phyloP scores from a whole-genome alignment of 2,329 filamentous ascomycete species.

The Hypoxylon sp. region DNA sequence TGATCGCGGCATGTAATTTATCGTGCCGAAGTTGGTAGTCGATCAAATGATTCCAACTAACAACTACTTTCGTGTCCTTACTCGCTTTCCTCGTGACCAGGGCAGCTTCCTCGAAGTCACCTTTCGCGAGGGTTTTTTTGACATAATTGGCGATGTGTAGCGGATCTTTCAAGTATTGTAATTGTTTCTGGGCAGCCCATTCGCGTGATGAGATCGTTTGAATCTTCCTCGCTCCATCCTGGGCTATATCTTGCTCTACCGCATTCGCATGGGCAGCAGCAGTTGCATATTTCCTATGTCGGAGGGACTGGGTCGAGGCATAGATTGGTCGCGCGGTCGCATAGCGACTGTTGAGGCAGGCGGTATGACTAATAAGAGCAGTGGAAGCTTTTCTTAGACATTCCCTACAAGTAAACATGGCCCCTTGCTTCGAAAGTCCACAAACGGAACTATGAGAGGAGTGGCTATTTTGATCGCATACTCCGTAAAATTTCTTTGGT shows the following conservation, averaged over 20 bases:
- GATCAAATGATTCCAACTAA: conserved; percentile 92
- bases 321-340: conserved; percentile 27
- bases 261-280: conserved; percentile 7
- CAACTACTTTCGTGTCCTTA: conserved; percentile 73
- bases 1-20: conserved; percentile 75
- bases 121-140: conserved; percentile 69
- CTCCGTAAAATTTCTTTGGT: conserved; percentile 12
- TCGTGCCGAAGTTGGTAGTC: conserved; percentile 75
- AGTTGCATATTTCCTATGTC: conserved; percentile 44
- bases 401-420: conserved; percentile 59
- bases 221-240: conserved; percentile 39
- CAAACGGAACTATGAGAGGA: conserved; percentile 5
- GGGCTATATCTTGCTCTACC: conserved; percentile 24
- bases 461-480: conserved; percentile 18
- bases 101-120: conserved; percentile 76
- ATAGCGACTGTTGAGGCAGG: conserved; percentile 31
- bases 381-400: conserved; percentile 54
- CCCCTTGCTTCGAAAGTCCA: conserved; percentile 20
- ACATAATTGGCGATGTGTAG: conserved; percentile 80
- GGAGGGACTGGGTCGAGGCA: conserved; percentile 23
- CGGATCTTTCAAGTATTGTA: conserved; percentile 77
- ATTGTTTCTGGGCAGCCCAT: conserved; percentile 66
- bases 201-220: conserved; percentile 51
- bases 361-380: conserved; percentile 38
- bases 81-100: conserved; percentile 79